Evolutionary conservation across 129 eudicot species (phyloP).

Genomic region (Daucus carota): DNA sequence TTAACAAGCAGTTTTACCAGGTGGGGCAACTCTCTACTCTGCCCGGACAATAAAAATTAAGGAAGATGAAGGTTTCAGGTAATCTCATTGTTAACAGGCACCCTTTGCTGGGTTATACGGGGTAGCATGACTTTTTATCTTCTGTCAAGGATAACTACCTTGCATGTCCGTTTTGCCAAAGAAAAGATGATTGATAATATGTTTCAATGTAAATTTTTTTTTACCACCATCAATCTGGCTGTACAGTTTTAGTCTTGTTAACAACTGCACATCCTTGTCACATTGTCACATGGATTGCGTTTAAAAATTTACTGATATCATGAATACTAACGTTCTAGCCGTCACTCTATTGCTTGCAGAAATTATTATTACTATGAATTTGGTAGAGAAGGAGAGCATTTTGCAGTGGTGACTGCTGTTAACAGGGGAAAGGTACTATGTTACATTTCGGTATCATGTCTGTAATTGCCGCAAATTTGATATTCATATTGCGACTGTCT

Average conservation of each 20-base stretch:
- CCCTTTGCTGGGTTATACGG: neutral
- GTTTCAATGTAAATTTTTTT: neutral
- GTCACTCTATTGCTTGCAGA: constrained; percentile 30
- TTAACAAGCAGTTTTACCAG: constrained; percentile 31
- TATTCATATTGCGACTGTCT: neutral
- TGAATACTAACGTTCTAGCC: neutral
- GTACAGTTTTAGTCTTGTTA: neutral
- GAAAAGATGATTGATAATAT: neutral
- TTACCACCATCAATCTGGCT: neutral
- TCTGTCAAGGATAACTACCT: neutral
- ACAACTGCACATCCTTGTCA: neutral
- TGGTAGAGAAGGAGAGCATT: constrained; percentile 65
- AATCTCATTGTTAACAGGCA: neutral
- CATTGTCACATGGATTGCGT: no score
- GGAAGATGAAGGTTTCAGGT: constrained; percentile 93
- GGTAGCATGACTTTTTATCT: neutral
- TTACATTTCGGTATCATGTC: neutral
- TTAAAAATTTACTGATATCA: neutral
- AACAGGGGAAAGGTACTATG: constrained; percentile 68
- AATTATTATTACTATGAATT: constrained; percentile 85
- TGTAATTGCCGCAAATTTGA: neutral
- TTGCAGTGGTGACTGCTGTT: constrained; percentile 82
- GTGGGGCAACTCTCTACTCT: constrained; percentile 67
- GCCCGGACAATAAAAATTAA: constrained; percentile 85
- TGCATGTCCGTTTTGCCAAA: neutral